Percentiles rank a stretch among this genome's conserved stretches.
These are phyloP conservation scores for Aspergillus leporis DNA, from an alignment of 495 filamentous ascomycete species.

Conservation along the genomic window DNA sequence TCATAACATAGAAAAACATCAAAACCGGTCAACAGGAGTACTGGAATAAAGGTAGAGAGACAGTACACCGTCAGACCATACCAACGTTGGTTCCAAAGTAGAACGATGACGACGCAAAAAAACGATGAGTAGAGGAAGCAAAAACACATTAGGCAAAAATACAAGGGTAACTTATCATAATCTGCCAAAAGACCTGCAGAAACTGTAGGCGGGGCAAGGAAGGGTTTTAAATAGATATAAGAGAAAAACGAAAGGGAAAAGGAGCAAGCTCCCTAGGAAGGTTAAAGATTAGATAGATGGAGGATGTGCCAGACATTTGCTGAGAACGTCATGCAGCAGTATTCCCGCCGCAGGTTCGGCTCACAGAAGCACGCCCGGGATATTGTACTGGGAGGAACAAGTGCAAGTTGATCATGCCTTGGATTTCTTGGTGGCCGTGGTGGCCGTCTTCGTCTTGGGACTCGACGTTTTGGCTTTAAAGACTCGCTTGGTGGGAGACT, in stretches of 20 bases:
- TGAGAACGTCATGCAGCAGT: not conserved
- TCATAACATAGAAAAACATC: not conserved
- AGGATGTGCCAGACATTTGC: not conserved
- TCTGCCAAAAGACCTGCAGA: not conserved
- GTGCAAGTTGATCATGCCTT: not conserved
- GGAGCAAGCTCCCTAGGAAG: slow-evolving; percentile 2
- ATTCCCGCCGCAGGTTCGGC: not conserved
- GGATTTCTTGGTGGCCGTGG: not conserved
- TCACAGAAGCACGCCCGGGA: not conserved
- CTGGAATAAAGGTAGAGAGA: not conserved
- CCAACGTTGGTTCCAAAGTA: not conserved
- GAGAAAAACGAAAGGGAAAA: slow-evolving; percentile 5
- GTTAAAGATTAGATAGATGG: slow-evolving; percentile 3
- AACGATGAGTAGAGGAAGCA: not conserved
- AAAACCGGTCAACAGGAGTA: not conserved
- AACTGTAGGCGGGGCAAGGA: slow-evolving; percentile 14
- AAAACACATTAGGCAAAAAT: not conserved
- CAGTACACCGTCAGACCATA: slow-evolving; percentile 1
- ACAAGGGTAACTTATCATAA: slow-evolving; percentile 8
- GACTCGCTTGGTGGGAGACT: slow-evolving; percentile 23
- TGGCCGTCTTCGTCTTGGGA: slow-evolving; percentile 10
- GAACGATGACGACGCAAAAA: not conserved
- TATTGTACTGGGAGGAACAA: not conserved
- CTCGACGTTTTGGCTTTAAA: slow-evolving; percentile 8
- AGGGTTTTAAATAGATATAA: slow-evolving; percentile 13